Conservation (phyloP, 2,329 filamentous ascomycete genomes). For the Nannizzia gypsea region DNA sequence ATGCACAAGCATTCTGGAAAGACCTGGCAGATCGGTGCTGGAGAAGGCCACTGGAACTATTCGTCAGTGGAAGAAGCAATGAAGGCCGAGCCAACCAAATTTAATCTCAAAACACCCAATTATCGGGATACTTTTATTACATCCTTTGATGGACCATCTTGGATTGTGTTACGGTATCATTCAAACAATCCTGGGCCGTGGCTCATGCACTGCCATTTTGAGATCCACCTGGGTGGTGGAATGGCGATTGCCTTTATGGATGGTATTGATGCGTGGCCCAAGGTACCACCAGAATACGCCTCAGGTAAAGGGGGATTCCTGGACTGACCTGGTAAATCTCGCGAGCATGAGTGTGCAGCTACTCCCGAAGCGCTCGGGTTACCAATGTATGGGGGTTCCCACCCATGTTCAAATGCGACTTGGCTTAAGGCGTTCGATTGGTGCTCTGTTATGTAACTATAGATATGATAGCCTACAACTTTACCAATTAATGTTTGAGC, state of each 20-base stretch:
- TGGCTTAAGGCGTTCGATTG: too few species aligned
- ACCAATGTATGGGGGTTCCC: too few species aligned
- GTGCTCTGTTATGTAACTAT: too few species aligned
- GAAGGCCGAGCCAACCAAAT: conserved; percentile 28
- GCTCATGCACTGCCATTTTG: conserved; percentile 42
- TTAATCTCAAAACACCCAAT: conserved; percentile 36
- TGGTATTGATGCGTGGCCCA: conserved; percentile 38
- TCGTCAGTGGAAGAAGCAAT: conserved; percentile 31
- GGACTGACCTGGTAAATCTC: not conserved
- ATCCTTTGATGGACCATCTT: conserved; percentile 24
- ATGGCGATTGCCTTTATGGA: conserved; percentile 41
- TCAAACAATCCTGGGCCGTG: conserved; percentile 38
- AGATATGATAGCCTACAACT: too few species aligned
- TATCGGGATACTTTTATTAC: conserved; percentile 31
- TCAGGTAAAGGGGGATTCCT: not conserved
- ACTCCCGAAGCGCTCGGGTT: too few species aligned
- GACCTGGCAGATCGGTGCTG: conserved; percentile 33
- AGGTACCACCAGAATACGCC: conserved; percentile 7
- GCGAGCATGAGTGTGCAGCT: too few species aligned
- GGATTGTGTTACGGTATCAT: conserved; percentile 38
- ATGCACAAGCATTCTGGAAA: conserved; percentile 41
- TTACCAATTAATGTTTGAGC: too few species aligned
- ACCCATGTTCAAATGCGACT: too few species aligned
- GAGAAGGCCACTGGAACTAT: conserved; percentile 31
- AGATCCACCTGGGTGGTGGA: conserved; percentile 37